A percentile compares a stretch with the other conserved stretches of the same genome.
Evolutionary conservation across 2,329 filamentous ascomycete species (phyloP).

Genomic region (Hymenoscyphus fructigenus): DNA sequence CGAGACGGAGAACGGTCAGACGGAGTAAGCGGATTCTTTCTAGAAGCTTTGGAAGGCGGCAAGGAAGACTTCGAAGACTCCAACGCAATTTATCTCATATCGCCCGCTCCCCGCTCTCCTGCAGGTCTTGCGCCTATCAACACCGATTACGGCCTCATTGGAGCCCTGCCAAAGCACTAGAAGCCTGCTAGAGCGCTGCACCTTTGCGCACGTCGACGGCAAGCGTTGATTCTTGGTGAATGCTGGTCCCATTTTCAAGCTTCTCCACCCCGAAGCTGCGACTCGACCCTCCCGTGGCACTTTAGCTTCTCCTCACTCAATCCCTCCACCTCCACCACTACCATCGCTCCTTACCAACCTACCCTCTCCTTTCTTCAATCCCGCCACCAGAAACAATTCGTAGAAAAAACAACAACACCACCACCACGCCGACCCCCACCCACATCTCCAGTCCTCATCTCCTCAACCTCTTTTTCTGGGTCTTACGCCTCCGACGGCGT

Average conservation of each 20-base stretch:
- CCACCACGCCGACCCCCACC: not conserved
- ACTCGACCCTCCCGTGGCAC: not conserved
- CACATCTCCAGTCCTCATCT: not conserved
- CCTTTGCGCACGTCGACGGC: too few species aligned
- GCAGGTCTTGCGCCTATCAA: not conserved
- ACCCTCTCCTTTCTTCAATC: not conserved
- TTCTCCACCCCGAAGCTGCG: not conserved
- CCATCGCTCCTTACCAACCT: not conserved
- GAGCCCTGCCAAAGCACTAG: too few species aligned
- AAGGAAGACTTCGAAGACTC: not conserved
- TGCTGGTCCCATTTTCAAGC: too few species aligned
- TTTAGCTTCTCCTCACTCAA: not conserved
- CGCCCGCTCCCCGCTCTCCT: not conserved
- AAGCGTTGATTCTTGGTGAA: too few species aligned
- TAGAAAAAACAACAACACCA: not conserved
- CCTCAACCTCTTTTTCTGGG: not conserved
- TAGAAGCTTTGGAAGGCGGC: not conserved
- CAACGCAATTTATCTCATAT: constrained; percentile 2
- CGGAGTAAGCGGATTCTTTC: not conserved
- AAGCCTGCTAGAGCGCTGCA: too few species aligned
- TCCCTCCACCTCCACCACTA: not conserved
- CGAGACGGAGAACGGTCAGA: not conserved
- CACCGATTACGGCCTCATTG: not conserved
- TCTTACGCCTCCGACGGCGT: not conserved
- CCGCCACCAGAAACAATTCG: not conserved